Base-by-base conservation (phyloP, 371 early-diverging fungal genomes). In the Blakeslea trispora region DNA sequence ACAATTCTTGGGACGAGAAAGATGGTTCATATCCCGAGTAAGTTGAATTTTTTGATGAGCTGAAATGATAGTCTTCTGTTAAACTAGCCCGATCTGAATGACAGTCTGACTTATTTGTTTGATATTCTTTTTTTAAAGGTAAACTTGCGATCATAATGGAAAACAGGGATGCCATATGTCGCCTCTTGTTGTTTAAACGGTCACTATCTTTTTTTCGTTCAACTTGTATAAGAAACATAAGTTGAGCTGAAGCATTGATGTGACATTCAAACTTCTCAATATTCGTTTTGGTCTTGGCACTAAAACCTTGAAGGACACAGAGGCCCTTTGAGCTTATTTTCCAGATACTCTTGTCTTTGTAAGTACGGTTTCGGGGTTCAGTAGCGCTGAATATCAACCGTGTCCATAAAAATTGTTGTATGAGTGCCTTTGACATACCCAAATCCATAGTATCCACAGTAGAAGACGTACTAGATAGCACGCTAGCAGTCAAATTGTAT, bases 401-500 rank as follows among this genome's bases (percentile, higher is more conserved):
- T 13, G 81, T 77, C 43, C 79, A 74, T 64, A 80, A 78, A 59
- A 86, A 84, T 37, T 82, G 77, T 47, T 84, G 83, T 41, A 83
- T 83, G 3, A 86, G 62, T 47, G 80, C 78, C 53, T 78, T 79
- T 37, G 86, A 82, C 84, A 86, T 83, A 37, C 82, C 83, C 43
- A 72, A 53, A 11, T 76, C 72, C 74, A 86, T 79, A n/a, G 80
- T 54, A 11, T 76, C 72, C 73, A 84, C 77, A n/a, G 80, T 82
- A 55, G 81, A 81, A 1, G 79, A 79, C 8, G 79, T 83, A 0
- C 73, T 77, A 10, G 77, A 14, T 2, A 14, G 7, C 11, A 75
- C 1, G 73, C 71, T 17, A 68, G 69, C 17, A 60, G 48, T 31
- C 53, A 24, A n/a, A 52, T 53, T 28, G 71, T 74, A 21, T 47